A percentile compares a stretch with the other conserved stretches of the same genome.
Conservation (phyloP, 257 asterid species). For the Scutellaria barbata region DNA sequence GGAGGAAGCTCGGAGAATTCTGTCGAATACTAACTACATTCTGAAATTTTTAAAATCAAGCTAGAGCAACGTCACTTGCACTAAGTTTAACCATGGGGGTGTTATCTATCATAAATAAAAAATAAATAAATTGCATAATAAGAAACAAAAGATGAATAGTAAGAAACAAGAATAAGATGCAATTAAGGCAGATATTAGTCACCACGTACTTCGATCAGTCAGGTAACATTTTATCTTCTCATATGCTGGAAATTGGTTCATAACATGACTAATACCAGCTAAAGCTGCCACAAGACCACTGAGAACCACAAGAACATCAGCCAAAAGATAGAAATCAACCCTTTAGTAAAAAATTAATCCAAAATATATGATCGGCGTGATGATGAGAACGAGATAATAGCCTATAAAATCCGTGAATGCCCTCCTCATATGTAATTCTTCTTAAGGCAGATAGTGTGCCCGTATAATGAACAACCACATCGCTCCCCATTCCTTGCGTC, state of each 20-base stretch:
- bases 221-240: conserved; percentile 82
- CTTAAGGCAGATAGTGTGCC: conserved; percentile 81
- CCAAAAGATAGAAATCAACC: conserved; percentile 20
- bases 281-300: conserved; percentile 99
- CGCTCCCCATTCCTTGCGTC: conserved; percentile 74
- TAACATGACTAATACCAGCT: conserved; percentile 95
- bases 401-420: conserved; percentile 92
- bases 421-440: conserved; percentile 89
- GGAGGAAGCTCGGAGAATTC: conserved; percentile 52
- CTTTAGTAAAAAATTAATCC: not conserved
- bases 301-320: conserved; percentile 43
- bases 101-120: conserved; percentile 54
- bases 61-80: conserved; percentile 86
- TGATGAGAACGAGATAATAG: conserved; percentile 35
- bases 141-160: conserved; percentile 17
- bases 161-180: conserved; percentile 14
- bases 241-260: conserved; percentile 91
- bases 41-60: too few species aligned
- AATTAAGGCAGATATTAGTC: conserved; percentile 12
- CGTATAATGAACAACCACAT: conserved; percentile 69
- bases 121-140: conserved; percentile 44
- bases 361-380: conserved; percentile 25
- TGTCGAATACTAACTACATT: conserved; percentile 41
- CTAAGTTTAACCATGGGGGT: conserved; percentile 72
- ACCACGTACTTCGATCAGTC: conserved; percentile 67